Base-by-base conservation (phyloP, 768 basidiomycete genomes). In the Amanita thiersii region DNA sequence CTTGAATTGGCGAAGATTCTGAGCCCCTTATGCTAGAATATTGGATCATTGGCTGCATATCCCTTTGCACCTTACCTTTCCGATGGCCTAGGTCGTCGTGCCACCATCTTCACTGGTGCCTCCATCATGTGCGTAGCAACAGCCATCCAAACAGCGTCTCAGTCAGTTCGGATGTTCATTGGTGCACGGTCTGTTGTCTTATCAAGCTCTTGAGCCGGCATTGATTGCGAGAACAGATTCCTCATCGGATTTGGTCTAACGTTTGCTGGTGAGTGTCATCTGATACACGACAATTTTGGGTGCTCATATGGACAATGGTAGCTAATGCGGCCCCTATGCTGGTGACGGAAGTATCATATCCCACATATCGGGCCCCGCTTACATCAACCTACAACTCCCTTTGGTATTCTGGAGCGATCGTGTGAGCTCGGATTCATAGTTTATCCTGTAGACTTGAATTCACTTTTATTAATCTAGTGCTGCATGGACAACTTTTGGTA, bases 401-500 rank as follows among this genome's bases (percentile, higher is more conserved):
- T 44, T 85, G 83, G 81, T 81, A 81, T 57, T 70, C 76, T 29
- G 84, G 82, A 43, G 63, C 77, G 47, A 81, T 85, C 56, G 56
- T 85, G 77, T 77, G 49, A 36, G 74, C 60, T 15, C 29, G n/a
- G 40, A 5, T 18, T 20, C 39, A 36, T 25, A 21, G 7, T n/a
- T 25, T 28, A 17, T 29, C 11, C 40, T 21, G 7, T 31, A 39
- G 28, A 26, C 18, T 14, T 39, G 15, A 28, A n/a, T n/a, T n/a
- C 28, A 14, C n/a, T 21, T 28, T 17, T 23, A 41, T 45, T 18
- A 40, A 8, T 34, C 24, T 31, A 72, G 72, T 50, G 74, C 81
- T 9, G 81, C 81, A 15, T 85, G 81, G 85, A 68, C 78, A 17
- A 81, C 82, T 0, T 86, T 76, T 55, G 83, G 83, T 19, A 81